Evolutionary conservation across 139 green algal genomes (phyloP).

Genomic region (Zygnema circumcarinatum): DNA sequence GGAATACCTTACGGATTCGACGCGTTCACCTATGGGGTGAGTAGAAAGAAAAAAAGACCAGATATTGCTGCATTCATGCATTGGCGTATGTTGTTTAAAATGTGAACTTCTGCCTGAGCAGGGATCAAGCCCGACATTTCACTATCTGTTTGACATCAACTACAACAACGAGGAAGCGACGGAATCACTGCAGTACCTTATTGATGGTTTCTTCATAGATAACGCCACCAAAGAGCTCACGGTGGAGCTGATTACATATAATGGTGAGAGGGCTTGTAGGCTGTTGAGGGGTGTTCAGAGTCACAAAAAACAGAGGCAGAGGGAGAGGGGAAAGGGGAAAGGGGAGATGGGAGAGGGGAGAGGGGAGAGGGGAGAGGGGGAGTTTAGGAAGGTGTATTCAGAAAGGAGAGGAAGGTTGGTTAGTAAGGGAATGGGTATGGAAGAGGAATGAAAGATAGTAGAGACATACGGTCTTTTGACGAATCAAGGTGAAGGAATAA

Average conservation of each 20-base stretch:
- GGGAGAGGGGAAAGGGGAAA: neutral
- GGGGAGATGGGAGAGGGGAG: too few species aligned
- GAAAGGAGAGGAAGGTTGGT: too few species aligned
- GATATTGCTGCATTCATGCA: too few species aligned
- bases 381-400: neutral
- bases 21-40: neutral
- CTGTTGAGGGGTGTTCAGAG: too few species aligned
- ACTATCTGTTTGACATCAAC: slow-evolving; percentile 26
- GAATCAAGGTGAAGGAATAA: too few species aligned
- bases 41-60: too few species aligned
- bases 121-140: neutral
- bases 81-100: too few species aligned
- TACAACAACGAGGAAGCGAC: neutral
- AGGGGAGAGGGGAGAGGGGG: neutral
- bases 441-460: too few species aligned
- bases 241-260: slow-evolving; percentile 32
- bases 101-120: too few species aligned
- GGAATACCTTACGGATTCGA: neutral
- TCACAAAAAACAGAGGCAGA: neutral
- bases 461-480: too few species aligned
- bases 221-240: slow-evolving; percentile 7
- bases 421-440: too few species aligned
- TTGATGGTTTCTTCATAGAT: slow-evolving; percentile 27
- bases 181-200: neutral
- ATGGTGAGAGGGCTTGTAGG: slow-evolving; percentile 37